Conservation (phyloP, 2,329 filamentous ascomycete genomes). For the Myriosclerotinia duriaeana region DNA sequence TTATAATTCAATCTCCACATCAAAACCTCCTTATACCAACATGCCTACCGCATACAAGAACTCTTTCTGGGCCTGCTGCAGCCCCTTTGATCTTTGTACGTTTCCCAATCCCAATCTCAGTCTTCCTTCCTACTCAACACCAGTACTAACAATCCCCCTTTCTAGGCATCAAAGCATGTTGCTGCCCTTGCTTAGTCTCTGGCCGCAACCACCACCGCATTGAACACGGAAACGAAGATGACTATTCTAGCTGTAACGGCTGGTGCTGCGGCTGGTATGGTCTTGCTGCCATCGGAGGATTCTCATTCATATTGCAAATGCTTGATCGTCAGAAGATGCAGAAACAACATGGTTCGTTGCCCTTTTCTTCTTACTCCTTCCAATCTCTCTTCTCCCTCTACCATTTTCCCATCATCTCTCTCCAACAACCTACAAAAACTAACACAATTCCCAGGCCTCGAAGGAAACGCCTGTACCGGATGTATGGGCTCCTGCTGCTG, state of each 20-base stretch:
- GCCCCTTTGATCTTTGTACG: constrained; percentile 15
- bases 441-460: constrained; percentile 3
- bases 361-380: background rate
- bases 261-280: constrained; percentile 16
- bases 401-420: background rate
- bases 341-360: constrained; percentile 16
- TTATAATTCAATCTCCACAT: background rate
- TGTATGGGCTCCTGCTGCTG: constrained; percentile 21
- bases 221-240: constrained; percentile 8
- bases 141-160: background rate
- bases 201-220: constrained; percentile 24
- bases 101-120: background rate
- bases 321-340: constrained; percentile 21
- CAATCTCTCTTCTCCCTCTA: background rate
- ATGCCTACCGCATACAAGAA: constrained; percentile 9
- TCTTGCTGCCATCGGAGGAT: background rate
- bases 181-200: constrained; percentile 23
- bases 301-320: constrained; percentile 20
- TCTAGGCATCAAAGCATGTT: constrained; percentile 8
- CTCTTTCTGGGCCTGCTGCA: constrained; percentile 23
- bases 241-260: constrained; percentile 15
- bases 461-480: constrained; percentile 6
- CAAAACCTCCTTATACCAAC: background rate
- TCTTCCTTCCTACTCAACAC: no score
- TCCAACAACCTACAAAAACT: background rate